Base-by-base conservation (phyloP, 768 basidiomycete genomes). In the Stropharia rugosoannulata region DNA sequence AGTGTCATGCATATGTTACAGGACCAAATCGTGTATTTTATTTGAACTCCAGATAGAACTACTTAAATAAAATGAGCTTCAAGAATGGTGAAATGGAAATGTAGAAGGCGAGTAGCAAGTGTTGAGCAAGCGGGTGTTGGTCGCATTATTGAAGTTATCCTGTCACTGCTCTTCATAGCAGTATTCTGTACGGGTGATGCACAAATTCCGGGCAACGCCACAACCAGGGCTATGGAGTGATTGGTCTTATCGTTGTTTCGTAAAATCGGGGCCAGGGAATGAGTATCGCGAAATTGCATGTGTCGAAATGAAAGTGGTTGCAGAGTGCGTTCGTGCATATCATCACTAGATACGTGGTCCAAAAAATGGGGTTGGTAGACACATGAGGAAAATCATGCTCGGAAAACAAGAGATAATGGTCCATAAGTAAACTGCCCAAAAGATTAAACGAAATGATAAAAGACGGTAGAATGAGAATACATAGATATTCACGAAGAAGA, bases 1-100 rank as follows among this genome's bases (percentile, higher is more conserved):
- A 35, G 22, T 27, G 25, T 2, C 16, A n/a, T 10, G 11, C 35
- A 52, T 49, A 48, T 50, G 47, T 22, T 22, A 22, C 22, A 22
- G 22, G 22, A 22, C 57, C 57, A 58, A 44, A 50, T 51, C 58
- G 54, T 59, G 53, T 59, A 55, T 59, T 51, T 51, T 55, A 44
- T 50, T 22, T 19, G 36, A 35, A 38, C 38, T 49, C 35, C 47
- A 36, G 5, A 32, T 12, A 37, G 8, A 41, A 41, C 37, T 57
- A 48, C 18, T 41, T 51, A 57, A 49, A 56, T 51, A 32, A 32
- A 10, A 36, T 37, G 19, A 49, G 5, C 38, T 19, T 13, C 25
- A 49, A 49, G 1, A 32, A 32, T 32, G 7, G 2, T 32, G 46
- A 47, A 29, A 47, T n/a, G 46, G 43, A 12, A 50, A 29, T 32